These are phyloP conservation scores for Wickerhamiella lipophila DNA, from an alignment of 805 yeast species.

Conservation along the genomic window DNA sequence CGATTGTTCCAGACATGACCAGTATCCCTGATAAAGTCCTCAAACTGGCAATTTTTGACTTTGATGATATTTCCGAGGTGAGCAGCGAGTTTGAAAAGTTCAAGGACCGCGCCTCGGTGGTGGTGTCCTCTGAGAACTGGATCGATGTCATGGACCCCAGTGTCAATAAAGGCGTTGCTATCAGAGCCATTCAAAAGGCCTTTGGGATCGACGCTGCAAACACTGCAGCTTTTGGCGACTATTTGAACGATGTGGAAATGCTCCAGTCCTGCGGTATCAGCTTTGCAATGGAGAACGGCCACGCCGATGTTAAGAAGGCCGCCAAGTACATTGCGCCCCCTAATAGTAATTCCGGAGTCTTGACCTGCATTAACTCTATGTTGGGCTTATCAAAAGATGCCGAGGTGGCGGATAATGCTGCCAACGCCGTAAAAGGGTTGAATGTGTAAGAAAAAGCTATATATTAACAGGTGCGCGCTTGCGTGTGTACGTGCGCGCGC, in stretches of 20 bases:
- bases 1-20: slow-evolving; percentile 10
- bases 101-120: slow-evolving; percentile 2
- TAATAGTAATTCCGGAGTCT: slow-evolving; percentile 1
- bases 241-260: slow-evolving; percentile 10
- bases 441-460: not conserved
- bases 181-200: slow-evolving; percentile 7
- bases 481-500: not conserved
- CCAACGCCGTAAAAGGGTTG: not conserved
- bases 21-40: slow-evolving; percentile 9
- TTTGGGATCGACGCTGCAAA: not conserved
- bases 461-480: not conserved
- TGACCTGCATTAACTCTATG: slow-evolving; percentile 3
- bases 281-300: slow-evolving; percentile 9
- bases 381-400: not conserved
- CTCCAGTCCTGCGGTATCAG: slow-evolving; percentile 1
- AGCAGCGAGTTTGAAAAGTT: not conserved
- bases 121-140: slow-evolving; percentile 9
- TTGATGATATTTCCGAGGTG: slow-evolving; percentile 3
- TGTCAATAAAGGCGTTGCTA: slow-evolving; percentile 10
- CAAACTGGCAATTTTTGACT: slow-evolving; percentile 9
- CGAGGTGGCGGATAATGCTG: not conserved
- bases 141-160: slow-evolving; percentile 9
- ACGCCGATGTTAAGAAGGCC: not conserved
- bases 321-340: slow-evolving; percentile 6
- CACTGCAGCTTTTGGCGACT: slow-evolving; percentile 9